phyloP scores from a whole-genome alignment of 2,329 filamentous ascomycete genomes.

The Escovopsis weberi region DNA sequence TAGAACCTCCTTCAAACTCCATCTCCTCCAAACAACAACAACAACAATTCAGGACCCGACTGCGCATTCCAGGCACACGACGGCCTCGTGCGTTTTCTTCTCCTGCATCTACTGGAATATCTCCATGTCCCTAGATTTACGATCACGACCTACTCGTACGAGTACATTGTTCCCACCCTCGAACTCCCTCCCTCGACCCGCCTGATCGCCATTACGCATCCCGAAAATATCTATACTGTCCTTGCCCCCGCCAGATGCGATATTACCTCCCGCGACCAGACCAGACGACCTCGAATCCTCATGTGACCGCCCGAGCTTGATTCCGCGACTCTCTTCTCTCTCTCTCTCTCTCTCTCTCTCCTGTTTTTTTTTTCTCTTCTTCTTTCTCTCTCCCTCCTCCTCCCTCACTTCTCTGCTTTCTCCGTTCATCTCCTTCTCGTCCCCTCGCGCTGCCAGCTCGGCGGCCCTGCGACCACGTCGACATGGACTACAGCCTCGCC shows the following conservation, averaged over 20 bases:
- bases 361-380: neutral
- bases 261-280: neutral
- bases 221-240: no score
- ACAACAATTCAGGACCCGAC: neutral
- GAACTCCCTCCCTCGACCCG: neutral
- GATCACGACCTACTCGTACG: neutral
- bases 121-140: neutral
- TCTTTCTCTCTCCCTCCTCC: neutral
- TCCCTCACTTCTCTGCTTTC: neutral
- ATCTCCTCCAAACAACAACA: neutral
- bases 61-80: no score
- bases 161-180: neutral
- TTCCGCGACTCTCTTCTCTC: neutral
- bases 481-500: conserved; percentile 5
- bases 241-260: no score
- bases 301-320: neutral
- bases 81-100: no score
- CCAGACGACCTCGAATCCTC: neutral
- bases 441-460: neutral
- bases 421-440: neutral
- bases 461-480: no score
- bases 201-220: no score
- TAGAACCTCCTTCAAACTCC: neutral
- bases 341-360: neutral
- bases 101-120: neutral